Evolutionary conservation across 495 filamentous ascomycete species (phyloP).

Genomic region (Aspergillus coremiiformis): DNA sequence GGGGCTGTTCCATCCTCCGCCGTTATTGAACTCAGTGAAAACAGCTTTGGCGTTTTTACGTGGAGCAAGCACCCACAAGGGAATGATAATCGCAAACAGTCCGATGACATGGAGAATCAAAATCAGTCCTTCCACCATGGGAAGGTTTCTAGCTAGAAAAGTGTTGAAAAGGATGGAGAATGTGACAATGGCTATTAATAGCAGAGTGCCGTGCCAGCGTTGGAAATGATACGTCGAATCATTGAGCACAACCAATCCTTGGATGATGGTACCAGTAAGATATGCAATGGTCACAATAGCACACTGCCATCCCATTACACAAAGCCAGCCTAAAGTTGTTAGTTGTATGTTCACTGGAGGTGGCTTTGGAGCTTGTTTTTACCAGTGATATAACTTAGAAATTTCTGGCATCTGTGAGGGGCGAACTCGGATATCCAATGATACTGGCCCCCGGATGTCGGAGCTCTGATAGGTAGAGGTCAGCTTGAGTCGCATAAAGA

Average conservation of each 20-base stretch:
- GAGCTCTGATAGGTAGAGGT: slow-evolving; percentile 25
- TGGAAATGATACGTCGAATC: slow-evolving; percentile 38
- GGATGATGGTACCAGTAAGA: slow-evolving; percentile 50
- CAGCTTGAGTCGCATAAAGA: background rate
- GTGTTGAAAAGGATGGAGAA: slow-evolving; percentile 52
- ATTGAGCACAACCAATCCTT: slow-evolving; percentile 51
- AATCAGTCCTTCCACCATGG: slow-evolving; percentile 50
- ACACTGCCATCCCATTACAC: slow-evolving; percentile 53
- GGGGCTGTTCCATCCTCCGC: slow-evolving; percentile 47
- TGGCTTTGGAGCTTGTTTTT: background rate
- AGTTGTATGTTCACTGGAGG: background rate
- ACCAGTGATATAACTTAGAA: slow-evolving; percentile 54
- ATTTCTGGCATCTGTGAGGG: slow-evolving; percentile 45
- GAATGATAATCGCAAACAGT: slow-evolving; percentile 55
- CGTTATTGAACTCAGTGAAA: slow-evolving; percentile 47
- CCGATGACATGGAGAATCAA: slow-evolving; percentile 55
- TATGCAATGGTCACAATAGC: slow-evolving; percentile 47
- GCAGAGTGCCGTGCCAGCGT: slow-evolving; percentile 54
- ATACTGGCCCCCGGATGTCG: slow-evolving; percentile 46
- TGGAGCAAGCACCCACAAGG: slow-evolving; percentile 47
- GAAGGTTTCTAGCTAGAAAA: slow-evolving; percentile 43
- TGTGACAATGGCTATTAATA: slow-evolving; percentile 45
- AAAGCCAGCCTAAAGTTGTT: slow-evolving; percentile 46
- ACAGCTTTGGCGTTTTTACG: slow-evolving; percentile 39
- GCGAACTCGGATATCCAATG: slow-evolving; percentile 57